Conservation (phyloP, 371 early-diverging fungal genomes). For the Mucor irregularis region DNA sequence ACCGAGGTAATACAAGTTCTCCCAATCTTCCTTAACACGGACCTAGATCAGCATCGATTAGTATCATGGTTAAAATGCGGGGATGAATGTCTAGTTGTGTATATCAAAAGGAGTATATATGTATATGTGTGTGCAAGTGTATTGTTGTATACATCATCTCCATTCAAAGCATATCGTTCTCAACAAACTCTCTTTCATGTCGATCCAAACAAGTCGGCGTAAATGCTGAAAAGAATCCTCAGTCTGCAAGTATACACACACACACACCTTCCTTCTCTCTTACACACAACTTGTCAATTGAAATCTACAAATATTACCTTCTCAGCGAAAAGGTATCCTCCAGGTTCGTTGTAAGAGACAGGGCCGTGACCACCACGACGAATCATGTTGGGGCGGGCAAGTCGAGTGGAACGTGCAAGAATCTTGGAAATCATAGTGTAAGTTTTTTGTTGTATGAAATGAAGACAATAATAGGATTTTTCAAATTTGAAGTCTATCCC, state of each 20-base stretch:
- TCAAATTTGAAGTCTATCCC: background rate
- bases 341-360: slow-evolving; percentile 63
- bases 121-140: background rate
- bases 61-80: too few relatives aligned
- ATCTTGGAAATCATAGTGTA: slow-evolving; percentile 39
- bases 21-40: slow-evolving; percentile 74
- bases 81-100: too few relatives aligned
- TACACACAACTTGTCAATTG: background rate
- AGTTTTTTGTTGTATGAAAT: background rate
- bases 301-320: too few relatives aligned
- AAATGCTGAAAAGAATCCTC: background rate
- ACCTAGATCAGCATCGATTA: slow-evolving; percentile 33
- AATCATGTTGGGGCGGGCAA: slow-evolving; percentile 51
- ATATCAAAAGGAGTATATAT: background rate
- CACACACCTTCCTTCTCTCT: background rate
- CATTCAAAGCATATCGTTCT: too few relatives aligned
- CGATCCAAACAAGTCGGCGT: too few relatives aligned
- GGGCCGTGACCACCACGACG: slow-evolving; percentile 58
- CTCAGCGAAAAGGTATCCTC: slow-evolving; percentile 68
- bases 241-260: background rate
- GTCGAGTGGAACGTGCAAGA: slow-evolving; percentile 50
- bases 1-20: slow-evolving; percentile 59
- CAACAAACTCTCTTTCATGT: too few relatives aligned
- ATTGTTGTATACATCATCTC: too few relatives aligned
- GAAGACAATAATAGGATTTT: too few relatives aligned